Evolutionary conservation across 1,139 yeast genomes (phyloP).

Genomic region (Hyphopichia fennica): DNA sequence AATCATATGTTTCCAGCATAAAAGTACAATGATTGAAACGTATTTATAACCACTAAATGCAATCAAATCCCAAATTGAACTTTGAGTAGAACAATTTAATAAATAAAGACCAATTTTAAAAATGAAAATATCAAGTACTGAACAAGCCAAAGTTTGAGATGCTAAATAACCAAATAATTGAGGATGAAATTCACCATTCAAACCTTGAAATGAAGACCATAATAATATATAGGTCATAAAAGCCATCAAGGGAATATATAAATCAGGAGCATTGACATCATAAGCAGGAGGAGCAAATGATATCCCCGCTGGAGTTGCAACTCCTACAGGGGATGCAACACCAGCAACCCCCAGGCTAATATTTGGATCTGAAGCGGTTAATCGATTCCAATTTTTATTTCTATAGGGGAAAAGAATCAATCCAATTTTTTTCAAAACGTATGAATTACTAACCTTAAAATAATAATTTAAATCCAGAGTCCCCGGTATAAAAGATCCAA

Average conservation of each 20-base stretch:
- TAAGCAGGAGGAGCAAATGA: conserved; percentile 71
- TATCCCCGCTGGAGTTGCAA: conserved; percentile 26
- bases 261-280: conserved; percentile 93
- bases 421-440: conserved; percentile 72
- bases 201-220: conserved; percentile 84
- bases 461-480: conserved; percentile 69
- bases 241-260: conserved; percentile 94
- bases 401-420: conserved; percentile 84
- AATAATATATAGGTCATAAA: conserved; percentile 82
- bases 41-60: conserved; percentile 95
- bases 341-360: conserved; percentile 7
- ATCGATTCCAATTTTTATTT: conserved; percentile 75
- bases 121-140: conserved; percentile 62
- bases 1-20: conserved; percentile 48
- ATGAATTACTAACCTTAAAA: conserved; percentile 88
- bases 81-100: conserved; percentile 53
- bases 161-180: conserved; percentile 87
- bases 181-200: conserved; percentile 90
- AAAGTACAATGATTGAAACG: conserved; percentile 66
- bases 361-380: conserved; percentile 38
- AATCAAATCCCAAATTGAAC: conserved; percentile 71
- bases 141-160: conserved; percentile 86
- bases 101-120: conserved; percentile 47
- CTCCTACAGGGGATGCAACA: conserved; percentile 13
- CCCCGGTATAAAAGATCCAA: conserved; percentile 53